Evolutionary conservation across 352 stramenopile genomes (phyloP), one percentile per base, ranked within the genome.

Genomic region (Nothophytophthora sp.): DNA sequence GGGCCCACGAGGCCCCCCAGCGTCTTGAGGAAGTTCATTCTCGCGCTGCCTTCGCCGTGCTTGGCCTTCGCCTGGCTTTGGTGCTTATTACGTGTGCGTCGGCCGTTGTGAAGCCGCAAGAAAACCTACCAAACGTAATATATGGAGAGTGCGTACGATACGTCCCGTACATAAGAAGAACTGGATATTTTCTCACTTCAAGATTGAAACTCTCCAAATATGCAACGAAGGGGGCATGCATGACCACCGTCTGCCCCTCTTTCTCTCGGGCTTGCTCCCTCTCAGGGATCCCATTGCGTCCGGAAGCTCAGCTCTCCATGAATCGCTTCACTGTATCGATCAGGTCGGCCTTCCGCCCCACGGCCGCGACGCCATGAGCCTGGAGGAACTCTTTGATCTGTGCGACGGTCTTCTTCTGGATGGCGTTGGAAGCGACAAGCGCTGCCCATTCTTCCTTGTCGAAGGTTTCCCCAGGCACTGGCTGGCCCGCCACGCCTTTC

Each of bases 1-100:
- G 75, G 50, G 46, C 80, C 80, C 57, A 93, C 82, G 33, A 91
- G 70, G 28, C 80, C 64, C 22, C 82, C 82, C 22, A 93, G 72
- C 29, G 82, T 87, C 78, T 95, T 95, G 59, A 95, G 77, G 64
- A 95, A 95, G 67, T 95, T 92, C 85, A 95, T 95, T 6, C 15
- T 36, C 12, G 39, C 20, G 46, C 5, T 28, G 13, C 23, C 19
- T 38, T 32, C 28, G 11, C 15, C n/a, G n/a, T n/a, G 24, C 16
- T 32, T 15, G 25, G 9, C 22, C 28, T 36, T 55, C 46, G 30
- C 39, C 33, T 35, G 24, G 13, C n/a, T n/a, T n/a, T n/a, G n/a
- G n/a, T n/a, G n/a, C n/a, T n/a, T n/a, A n/a, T n/a, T n/a, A n/a
- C n/a, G n/a, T n/a, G n/a, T n/a, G n/a, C n/a, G n/a, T n/a, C n/a